Conservation (phyloP, 2,329 filamentous ascomycete species). For the Beauveria sp. region DNA sequence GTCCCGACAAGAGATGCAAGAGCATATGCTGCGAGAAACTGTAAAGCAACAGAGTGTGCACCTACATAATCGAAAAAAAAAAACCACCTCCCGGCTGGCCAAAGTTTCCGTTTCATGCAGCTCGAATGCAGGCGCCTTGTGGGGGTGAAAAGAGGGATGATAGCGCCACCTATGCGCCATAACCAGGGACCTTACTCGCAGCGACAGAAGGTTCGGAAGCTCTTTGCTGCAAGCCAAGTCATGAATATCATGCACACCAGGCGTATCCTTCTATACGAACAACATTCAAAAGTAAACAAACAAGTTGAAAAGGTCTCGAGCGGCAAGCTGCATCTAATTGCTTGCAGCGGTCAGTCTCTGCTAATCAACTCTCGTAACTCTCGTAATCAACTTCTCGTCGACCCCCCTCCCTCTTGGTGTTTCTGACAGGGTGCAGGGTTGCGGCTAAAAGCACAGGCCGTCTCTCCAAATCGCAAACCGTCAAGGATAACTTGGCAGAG, state of each 20-base stretch:
- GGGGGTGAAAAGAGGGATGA: constrained; percentile 4
- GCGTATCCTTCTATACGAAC: no score
- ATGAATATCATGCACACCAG: neutral
- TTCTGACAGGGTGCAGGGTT: neutral
- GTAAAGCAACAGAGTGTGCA: no score
- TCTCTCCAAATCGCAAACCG: constrained; percentile 1
- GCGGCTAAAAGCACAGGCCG: constrained; percentile 5
- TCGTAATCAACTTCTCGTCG: neutral
- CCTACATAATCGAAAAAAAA: neutral
- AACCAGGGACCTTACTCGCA: constrained; percentile 1
- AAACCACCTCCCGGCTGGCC: neutral
- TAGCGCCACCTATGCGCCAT: constrained; percentile 3
- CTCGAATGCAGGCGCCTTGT: neutral
- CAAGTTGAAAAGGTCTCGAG: no score
- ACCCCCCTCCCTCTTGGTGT: neutral
- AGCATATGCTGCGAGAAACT: neutral
- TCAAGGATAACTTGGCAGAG: neutral
- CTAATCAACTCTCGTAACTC: neutral
- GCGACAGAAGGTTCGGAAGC: neutral
- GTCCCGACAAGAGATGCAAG: neutral
- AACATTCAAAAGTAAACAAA: no score
- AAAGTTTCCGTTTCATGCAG: neutral
- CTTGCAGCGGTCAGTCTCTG: neutral
- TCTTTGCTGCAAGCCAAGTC: neutral
- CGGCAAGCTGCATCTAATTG: neutral